Evolutionary conservation across 495 filamentous ascomycete genomes (phyloP).

Genomic region (Tuber calosporum): DNA sequence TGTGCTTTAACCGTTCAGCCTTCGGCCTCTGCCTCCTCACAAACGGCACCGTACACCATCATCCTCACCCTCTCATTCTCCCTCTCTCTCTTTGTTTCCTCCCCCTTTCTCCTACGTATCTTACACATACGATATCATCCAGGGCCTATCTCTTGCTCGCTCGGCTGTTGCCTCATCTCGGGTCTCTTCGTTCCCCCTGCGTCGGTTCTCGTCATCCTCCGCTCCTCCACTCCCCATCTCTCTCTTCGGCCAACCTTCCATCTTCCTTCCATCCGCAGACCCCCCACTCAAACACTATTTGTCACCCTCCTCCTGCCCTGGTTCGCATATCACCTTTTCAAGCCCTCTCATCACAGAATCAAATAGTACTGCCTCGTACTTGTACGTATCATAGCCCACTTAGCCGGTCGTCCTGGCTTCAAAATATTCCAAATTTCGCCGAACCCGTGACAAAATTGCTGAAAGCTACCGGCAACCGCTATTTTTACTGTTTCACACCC

Average conservation of each 20-base stretch:
- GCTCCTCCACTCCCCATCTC: not conserved
- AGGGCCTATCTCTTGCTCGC: conserved; percentile 9
- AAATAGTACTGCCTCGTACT: not conserved
- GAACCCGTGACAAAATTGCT: not conserved
- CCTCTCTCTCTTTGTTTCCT: conserved; percentile 12
- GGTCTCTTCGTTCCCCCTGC: not conserved
- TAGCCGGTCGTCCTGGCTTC: not conserved
- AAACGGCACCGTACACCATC: no score
- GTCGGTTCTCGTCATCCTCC: not conserved
- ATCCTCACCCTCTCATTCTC: conserved; percentile 14
- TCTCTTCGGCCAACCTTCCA: not conserved
- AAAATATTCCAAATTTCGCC: not conserved
- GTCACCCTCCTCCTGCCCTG: not conserved
- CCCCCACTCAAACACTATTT: not conserved
- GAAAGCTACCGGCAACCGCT: conserved; percentile 7
- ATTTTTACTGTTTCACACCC: conserved; percentile 5
- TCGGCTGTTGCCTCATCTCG: conserved; percentile 2
- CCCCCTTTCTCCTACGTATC: conserved; percentile 5
- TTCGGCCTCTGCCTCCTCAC: not conserved
- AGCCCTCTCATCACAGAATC: not conserved
- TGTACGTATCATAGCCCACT: no score
- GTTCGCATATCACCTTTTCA: not conserved
- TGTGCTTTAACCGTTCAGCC: not conserved
- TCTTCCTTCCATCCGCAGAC: conserved; percentile 1
- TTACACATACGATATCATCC: no score